Conservation (phyloP, 352 stramenopile species). For the Pythium brachiatum region DNA sequence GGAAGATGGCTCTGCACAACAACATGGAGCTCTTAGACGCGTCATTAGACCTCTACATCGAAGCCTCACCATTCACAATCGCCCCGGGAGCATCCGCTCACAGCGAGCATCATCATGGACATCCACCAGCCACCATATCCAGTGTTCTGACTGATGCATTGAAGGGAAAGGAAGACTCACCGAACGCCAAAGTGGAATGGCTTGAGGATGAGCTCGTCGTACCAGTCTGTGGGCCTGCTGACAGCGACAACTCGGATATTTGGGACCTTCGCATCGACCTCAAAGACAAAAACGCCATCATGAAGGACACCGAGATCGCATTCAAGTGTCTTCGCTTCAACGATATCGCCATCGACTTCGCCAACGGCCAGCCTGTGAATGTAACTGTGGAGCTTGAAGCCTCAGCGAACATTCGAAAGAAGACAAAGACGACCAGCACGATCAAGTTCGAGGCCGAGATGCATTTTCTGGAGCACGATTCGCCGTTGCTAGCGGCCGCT, state of each 20-base stretch:
- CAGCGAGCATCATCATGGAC: not conserved
- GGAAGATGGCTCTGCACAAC: conserved; percentile 26
- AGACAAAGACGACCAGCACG: not conserved
- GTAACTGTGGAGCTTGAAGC: conserved; percentile 8
- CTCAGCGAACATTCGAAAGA: not conserved
- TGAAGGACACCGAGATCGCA: conserved; percentile 35
- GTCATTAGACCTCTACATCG: conserved; percentile 41
- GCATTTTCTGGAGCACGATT: conserved; percentile 26
- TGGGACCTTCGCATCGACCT: conserved; percentile 27
- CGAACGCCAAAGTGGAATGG: conserved; percentile 25
- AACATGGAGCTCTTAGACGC: conserved; percentile 25
- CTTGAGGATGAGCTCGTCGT: conserved; percentile 29
- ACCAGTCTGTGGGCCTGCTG: conserved; percentile 20
- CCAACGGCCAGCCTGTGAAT: not conserved
- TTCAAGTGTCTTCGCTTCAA: conserved; percentile 16
- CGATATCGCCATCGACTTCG: conserved; percentile 5
- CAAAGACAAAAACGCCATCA: conserved; percentile 51
- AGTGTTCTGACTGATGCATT: conserved; percentile 31
- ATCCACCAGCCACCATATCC: conserved; percentile 8
- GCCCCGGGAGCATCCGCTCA: not conserved
- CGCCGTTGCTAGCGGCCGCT: conserved; percentile 10
- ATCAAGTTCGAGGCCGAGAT: conserved; percentile 20
- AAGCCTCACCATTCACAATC: conserved; percentile 18
- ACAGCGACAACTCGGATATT: not conserved
- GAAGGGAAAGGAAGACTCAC: conserved; percentile 16